Evolutionary conservation across 2,329 filamentous ascomycete species (phyloP), one percentile per base, ranked within the genome.

Genomic region (Xenoacremonium recifei): DNA sequence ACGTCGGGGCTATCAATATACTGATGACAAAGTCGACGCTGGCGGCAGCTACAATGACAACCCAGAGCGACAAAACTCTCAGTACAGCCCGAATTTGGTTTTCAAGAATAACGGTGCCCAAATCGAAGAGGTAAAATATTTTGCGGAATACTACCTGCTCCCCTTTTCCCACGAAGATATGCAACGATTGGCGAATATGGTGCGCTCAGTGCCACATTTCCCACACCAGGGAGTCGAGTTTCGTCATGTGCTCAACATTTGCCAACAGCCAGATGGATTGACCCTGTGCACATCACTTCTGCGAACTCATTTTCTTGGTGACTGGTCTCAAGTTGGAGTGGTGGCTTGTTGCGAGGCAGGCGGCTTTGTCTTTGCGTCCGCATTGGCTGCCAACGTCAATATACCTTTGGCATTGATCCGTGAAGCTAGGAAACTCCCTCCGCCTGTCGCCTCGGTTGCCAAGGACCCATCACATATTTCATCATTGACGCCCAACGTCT

Each of bases 321-420:
- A 72, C 46, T 82, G 76, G 79, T 20, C 48, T 3, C 60, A 66
- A 35, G 49, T 81, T 17, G 58, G 67, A 40, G 65, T 54, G 1
- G 50, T 85, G 6, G 73, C 56, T 2, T 72, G 65, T 51, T 83
- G 77, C 53, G 80, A 84, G 62, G 68, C 69, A 0, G 80, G 81
- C 33, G 77, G 80, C 17, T 75, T 75, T 44, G 42, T 81, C 42
- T 82, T 62, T 62, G 80, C 77, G 2, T 66, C 79, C 9, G 57
- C 73, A 2, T 61, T 84, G 47, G 72, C 76, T 4, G 27, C 27
- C 12, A 55, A 36, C 2, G 52, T 76, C 34, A 42, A 63, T 29
- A 23, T 72, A 9, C 74, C 69, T 2, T 53, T 83, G 45, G 66
- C 62, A 6, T 55, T 79, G 32, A 71, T 84, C 42, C 77, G 80